These are phyloP conservation scores for Spencermartinsiella europaea DNA, from an alignment of 805 yeast genomes.

Conservation along the genomic window DNA sequence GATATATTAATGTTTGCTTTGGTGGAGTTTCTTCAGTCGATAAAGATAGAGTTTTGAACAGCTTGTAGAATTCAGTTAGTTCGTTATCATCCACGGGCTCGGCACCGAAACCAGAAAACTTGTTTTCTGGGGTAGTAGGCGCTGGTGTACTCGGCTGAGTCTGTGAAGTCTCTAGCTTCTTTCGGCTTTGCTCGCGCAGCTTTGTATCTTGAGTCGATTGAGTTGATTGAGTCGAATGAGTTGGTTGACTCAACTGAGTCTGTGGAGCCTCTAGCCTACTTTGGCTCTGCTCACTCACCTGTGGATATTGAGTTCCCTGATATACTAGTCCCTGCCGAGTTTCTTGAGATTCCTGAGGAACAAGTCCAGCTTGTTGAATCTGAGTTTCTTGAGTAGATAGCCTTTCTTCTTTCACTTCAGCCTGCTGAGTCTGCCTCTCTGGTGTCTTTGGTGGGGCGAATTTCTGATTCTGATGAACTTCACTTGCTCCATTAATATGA, in stretches of 20 bases:
- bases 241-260: too few relatives aligned
- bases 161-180: too few relatives aligned
- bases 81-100: slow-evolving; percentile 6
- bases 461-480: too few relatives aligned
- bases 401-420: background rate
- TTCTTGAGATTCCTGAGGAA: too few relatives aligned
- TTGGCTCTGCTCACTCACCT: too few relatives aligned
- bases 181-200: too few relatives aligned
- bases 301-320: too few relatives aligned
- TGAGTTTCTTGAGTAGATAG: background rate
- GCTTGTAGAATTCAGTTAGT: slow-evolving; percentile 6
- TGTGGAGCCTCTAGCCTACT: too few relatives aligned
- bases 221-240: too few relatives aligned
- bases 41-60: slow-evolving; percentile 1
- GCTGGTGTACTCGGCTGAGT: background rate
- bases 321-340: too few relatives aligned
- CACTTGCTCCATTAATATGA: too few relatives aligned
- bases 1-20: slow-evolving; percentile 45
- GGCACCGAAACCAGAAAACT: background rate
- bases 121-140: background rate
- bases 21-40: background rate
- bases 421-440: background rate
- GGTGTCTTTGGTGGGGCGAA: background rate
- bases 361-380: background rate
- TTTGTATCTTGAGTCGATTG: too few relatives aligned